Evolutionary conservation across 495 filamentous ascomycete species (phyloP).

Genomic region (Trichoderma reesei): DNA sequence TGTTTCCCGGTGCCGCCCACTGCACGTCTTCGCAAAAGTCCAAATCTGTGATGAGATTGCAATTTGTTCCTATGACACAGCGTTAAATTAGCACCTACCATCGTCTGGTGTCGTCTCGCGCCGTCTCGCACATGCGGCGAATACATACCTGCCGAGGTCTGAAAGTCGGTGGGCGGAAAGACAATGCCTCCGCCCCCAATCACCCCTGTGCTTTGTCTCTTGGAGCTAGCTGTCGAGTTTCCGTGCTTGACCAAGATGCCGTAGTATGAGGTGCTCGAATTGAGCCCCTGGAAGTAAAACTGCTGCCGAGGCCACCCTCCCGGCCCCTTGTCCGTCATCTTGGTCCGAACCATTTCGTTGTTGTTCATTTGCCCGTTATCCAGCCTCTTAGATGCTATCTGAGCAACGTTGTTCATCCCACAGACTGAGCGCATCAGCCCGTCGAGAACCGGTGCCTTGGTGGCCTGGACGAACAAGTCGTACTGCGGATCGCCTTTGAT

Average conservation of each 20-base stretch:
- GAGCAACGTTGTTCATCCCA: conserved; percentile 52
- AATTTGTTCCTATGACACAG: conserved; percentile 50
- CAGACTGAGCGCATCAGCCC: conserved; percentile 71
- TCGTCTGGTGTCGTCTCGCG: too few species aligned
- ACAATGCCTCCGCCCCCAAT: conserved; percentile 62
- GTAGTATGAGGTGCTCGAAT: conserved; percentile 56
- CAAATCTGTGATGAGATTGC: conserved; percentile 74
- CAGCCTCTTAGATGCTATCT: conserved; percentile 45
- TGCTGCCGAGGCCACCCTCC: conserved; percentile 66
- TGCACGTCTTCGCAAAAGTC: conserved; percentile 76
- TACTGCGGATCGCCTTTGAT: conserved; percentile 55
- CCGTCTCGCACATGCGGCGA: neutral
- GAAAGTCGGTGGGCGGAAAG: conserved; percentile 55
- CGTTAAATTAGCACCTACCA: neutral
- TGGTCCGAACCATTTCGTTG: conserved; percentile 39
- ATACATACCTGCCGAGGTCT: conserved; percentile 63
- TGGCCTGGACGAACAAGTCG: conserved; percentile 67
- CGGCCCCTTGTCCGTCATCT: conserved; percentile 56
- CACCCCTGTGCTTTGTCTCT: conserved; percentile 8
- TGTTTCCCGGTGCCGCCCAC: conserved; percentile 81
- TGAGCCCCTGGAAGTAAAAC: conserved; percentile 70
- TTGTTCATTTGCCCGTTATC: conserved; percentile 13
- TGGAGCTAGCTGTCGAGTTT: conserved; percentile 27
- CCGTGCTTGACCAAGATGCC: conserved; percentile 55
- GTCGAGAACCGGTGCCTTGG: conserved; percentile 44